Percentiles rank a stretch among this genome's conserved stretches.
Conservation (phyloP, 805 yeast species). For the Wickerhamomyces silvicola region DNA sequence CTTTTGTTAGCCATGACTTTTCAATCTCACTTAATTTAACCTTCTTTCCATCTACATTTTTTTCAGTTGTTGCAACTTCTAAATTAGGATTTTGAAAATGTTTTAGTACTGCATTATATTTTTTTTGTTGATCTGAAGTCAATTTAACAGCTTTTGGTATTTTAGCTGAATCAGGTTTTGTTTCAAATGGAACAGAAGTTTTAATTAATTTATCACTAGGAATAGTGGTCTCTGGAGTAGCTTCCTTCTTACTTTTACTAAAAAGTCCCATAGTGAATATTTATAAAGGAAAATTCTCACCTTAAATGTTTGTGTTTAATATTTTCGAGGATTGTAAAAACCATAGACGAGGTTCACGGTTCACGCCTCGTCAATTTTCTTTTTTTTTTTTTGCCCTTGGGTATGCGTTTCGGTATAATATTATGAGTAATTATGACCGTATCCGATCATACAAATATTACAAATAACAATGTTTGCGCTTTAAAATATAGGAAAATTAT, state of each 20-base stretch:
- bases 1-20: slow-evolving; percentile 89
- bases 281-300: not conserved
- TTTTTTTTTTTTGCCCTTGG: too few relatives aligned
- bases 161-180: slow-evolving; percentile 41
- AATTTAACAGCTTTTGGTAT: slow-evolving; percentile 46
- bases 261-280: slow-evolving; percentile 18
- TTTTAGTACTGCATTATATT: slow-evolving; percentile 54
- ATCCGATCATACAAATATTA: too few relatives aligned
- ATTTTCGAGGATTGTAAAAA: too few relatives aligned
- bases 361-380: too few relatives aligned
- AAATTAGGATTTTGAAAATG: slow-evolving; percentile 46
- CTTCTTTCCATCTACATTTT: slow-evolving; percentile 28
- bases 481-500: not conserved
- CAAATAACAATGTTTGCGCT: not conserved
- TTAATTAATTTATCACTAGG: slow-evolving; percentile 24
- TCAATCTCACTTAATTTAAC: slow-evolving; percentile 50
- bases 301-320: too few relatives aligned
- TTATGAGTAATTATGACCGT: not conserved
- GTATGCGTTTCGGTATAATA: not conserved
- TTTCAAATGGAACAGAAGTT: slow-evolving; percentile 45
- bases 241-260: slow-evolving; percentile 21
- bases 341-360: too few relatives aligned
- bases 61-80: slow-evolving; percentile 28
- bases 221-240: slow-evolving; percentile 19
- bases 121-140: slow-evolving; percentile 46